Evolutionary conservation across 2,329 filamentous ascomycete genomes (phyloP).

Genomic region (Xylariaceae sp.): DNA sequence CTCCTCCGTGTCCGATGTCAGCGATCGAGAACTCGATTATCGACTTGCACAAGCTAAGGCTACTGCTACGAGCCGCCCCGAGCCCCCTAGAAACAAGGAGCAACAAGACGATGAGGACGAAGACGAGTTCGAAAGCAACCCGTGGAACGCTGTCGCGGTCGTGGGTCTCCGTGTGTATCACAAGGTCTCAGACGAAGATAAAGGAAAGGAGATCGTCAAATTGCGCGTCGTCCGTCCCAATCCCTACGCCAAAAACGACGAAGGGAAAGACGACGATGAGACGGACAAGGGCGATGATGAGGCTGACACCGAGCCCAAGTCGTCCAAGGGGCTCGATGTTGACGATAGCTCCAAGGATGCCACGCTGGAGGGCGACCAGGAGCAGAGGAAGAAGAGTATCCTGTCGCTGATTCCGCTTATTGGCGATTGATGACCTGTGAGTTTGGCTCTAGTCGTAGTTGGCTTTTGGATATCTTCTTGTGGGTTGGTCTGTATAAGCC

Average conservation of each 20-base stretch:
- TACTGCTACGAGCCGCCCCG: too few relatives aligned
- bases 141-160: conserved; percentile 61
- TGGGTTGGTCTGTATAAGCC: not conserved
- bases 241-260: conserved; percentile 25
- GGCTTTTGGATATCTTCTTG: not conserved
- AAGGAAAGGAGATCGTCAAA: conserved; percentile 30
- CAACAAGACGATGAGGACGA: conserved; percentile 47
- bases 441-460: not conserved
- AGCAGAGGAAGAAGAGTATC: conserved; percentile 28
- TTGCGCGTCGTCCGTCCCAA: conserved; percentile 37
- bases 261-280: conserved; percentile 16
- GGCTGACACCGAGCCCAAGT: conserved; percentile 27
- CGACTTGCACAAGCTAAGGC: too few relatives aligned
- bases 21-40: conserved; percentile 36
- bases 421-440: not conserved
- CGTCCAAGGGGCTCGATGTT: conserved; percentile 32
- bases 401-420: conserved; percentile 16
- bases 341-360: conserved; percentile 31
- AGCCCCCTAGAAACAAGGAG: conserved; percentile 26
- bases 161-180: conserved; percentile 59
- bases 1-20: conserved; percentile 34
- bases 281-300: conserved; percentile 12
- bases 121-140: conserved; percentile 51
- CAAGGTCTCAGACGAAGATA: conserved; percentile 34
- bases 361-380: conserved; percentile 23